Evolutionary conservation across 768 basidiomycete species (phyloP).

Genomic region (Tubosaeta sp.): DNA sequence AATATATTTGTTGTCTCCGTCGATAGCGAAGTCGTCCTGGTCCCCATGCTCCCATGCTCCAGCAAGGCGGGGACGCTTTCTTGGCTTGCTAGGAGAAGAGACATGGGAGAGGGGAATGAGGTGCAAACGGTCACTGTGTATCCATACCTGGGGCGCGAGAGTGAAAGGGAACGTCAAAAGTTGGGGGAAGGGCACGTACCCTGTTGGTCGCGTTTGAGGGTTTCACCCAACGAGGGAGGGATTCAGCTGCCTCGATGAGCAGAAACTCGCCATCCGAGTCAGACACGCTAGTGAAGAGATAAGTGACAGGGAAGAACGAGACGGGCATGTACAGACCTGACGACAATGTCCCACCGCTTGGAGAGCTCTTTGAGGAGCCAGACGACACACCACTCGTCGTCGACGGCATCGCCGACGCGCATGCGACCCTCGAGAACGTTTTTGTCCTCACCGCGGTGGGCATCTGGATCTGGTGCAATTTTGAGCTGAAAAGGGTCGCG

Average conservation of each 20-base stretch:
- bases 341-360: constrained; percentile 71
- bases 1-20: constrained; percentile 49
- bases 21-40: constrained; percentile 38
- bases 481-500: constrained; percentile 80
- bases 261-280: constrained; percentile 97
- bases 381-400: constrained; percentile 96
- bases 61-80: constrained; percentile 42
- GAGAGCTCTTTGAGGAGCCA: constrained; percentile 83
- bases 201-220: constrained; percentile 91
- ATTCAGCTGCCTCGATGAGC: constrained; percentile 93
- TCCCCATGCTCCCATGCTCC: constrained; percentile 46
- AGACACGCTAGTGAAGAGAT: constrained; percentile 37
- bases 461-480: constrained; percentile 46
- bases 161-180: constrained; percentile 23
- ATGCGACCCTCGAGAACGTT: constrained; percentile 76
- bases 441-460: constrained; percentile 23
- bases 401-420: constrained; percentile 93
- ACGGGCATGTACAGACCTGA: constrained; percentile 51
- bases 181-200: constrained; percentile 50
- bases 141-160: constrained; percentile 75
- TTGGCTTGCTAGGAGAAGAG: constrained; percentile 61
- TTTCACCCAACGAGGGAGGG: constrained; percentile 84
- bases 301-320: neutral
- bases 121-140: constrained; percentile 77
- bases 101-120: constrained; percentile 76